Evolutionary conservation across 108 stramenopile genomes (phyloP).

Genomic region (Skeletonema menzelii): DNA sequence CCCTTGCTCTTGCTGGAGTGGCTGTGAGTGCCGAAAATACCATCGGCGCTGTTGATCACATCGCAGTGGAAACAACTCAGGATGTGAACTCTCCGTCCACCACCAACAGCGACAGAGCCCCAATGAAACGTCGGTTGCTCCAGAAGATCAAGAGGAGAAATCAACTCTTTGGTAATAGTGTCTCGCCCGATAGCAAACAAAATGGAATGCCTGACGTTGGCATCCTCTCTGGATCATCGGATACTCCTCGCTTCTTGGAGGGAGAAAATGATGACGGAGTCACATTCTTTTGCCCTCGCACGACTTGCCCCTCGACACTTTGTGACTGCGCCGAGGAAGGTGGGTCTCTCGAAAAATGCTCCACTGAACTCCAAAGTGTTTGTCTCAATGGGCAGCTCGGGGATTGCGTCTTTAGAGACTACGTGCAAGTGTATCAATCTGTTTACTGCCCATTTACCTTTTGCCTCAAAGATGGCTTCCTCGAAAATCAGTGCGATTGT

Average conservation of each 20-base stretch:
- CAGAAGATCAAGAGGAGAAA: conserved; percentile 16
- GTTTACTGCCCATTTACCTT: conserved; percentile 39
- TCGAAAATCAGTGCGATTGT: conserved; percentile 45
- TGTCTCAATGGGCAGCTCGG: conserved; percentile 27
- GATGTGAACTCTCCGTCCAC: neutral
- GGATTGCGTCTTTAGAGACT: conserved; percentile 40
- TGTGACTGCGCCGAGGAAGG: conserved; percentile 46
- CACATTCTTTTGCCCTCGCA: conserved; percentile 42
- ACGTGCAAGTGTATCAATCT: conserved; percentile 29
- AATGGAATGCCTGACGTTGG: conserved; percentile 19
- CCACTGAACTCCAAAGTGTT: conserved; percentile 33
- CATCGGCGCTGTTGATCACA: neutral
- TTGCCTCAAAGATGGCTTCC: conserved; percentile 41
- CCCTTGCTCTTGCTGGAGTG: conserved; percentile 3
- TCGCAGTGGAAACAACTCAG: too few relatives aligned
- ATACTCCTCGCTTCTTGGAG: conserved; percentile 32
- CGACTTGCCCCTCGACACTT: conserved; percentile 39
- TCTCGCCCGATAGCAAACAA: neutral
- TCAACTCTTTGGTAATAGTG: neutral
- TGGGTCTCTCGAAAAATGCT: conserved; percentile 40
- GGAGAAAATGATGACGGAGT: conserved; percentile 7
- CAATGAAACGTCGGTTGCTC: conserved; percentile 16
- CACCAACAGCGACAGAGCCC: neutral
- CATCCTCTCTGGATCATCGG: conserved; percentile 11
- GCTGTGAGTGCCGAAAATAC: conserved; percentile 1